Percentiles rank a stretch among this genome's conserved stretches.
These are phyloP conservation scores for Cladosporium sp. DNA, from an alignment of 2,329 filamentous ascomycete species.

Conservation along the genomic window DNA sequence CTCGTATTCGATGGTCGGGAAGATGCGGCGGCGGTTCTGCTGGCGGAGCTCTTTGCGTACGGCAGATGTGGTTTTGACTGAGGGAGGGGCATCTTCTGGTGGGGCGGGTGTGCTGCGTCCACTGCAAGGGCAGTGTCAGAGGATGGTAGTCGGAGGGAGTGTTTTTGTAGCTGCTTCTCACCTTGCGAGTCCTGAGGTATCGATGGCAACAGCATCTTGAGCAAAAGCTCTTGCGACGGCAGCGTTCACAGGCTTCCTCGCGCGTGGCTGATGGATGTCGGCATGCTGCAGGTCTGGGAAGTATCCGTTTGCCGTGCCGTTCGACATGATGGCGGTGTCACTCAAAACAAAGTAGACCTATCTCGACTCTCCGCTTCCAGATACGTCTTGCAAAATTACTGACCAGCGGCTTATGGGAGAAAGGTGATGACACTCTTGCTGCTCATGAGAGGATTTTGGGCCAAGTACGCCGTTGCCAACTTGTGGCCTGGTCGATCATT, in stretches of 20 bases:
- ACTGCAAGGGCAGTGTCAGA: slow-evolving; percentile 19
- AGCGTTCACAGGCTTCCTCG: slow-evolving; percentile 30
- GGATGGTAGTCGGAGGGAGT: background rate
- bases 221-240: slow-evolving; percentile 25
- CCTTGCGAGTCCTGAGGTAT: slow-evolving; percentile 21
- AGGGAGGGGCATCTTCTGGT: slow-evolving; percentile 88
- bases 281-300: slow-evolving; percentile 14
- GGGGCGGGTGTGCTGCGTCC: slow-evolving; percentile 76
- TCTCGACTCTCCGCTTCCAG: background rate
- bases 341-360: background rate
- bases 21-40: slow-evolving; percentile 72
- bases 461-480: slow-evolving; percentile 16
- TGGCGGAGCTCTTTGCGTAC: slow-evolving; percentile 76
- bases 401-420: background rate
- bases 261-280: slow-evolving; percentile 30
- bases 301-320: slow-evolving; percentile 23
- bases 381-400: background rate
- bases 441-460: slow-evolving; percentile 2
- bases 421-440: background rate
- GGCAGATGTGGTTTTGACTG: slow-evolving; percentile 78
- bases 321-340: slow-evolving; percentile 6
- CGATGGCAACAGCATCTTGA: slow-evolving; percentile 20
- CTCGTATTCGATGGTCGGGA: slow-evolving; percentile 89
- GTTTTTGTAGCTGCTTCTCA: background rate
- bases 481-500: slow-evolving; percentile 4